These are phyloP conservation scores for Globisporangium abappressorium DNA, from an alignment of 352 stramenopile genomes.

Conservation along the genomic window DNA sequence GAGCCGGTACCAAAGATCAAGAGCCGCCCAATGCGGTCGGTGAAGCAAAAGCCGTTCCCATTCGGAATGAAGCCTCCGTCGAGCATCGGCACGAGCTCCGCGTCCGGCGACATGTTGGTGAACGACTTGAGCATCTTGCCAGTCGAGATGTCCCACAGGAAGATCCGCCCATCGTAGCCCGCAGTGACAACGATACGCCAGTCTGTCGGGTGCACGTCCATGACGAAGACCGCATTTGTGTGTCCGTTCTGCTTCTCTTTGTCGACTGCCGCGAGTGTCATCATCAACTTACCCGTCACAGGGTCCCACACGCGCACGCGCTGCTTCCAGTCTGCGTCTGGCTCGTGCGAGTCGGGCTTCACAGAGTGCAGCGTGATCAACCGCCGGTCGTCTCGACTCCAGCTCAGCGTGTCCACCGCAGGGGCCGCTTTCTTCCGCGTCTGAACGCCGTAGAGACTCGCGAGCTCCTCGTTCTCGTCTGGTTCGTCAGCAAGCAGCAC, in stretches of 20 bases:
- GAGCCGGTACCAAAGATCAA: conserved; percentile 79
- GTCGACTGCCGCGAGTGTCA: conserved; percentile 60
- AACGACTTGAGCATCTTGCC: conserved; percentile 64
- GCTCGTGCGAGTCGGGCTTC: conserved; percentile 49
- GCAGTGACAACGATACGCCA: conserved; percentile 75
- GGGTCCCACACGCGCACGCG: conserved; percentile 70
- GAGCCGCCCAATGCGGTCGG: conserved; percentile 76
- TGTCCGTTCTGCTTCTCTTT: conserved; percentile 61
- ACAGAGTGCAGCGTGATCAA: conserved; percentile 71
- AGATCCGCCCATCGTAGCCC: conserved; percentile 81
- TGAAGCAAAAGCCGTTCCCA: conserved; percentile 72
- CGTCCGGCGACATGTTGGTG: conserved; percentile 53
- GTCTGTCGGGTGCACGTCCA: conserved; percentile 73
- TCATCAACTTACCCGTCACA: conserved; percentile 41
- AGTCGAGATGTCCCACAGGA: conserved; percentile 80
- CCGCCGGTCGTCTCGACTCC: conserved; percentile 57
- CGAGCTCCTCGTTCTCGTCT: conserved; percentile 41
- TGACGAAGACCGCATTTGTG: conserved; percentile 76
- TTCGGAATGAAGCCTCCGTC: conserved; percentile 73
- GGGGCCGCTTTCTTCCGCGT: conserved; percentile 38
- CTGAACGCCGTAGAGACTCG: conserved; percentile 42
- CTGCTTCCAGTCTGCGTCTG: conserved; percentile 51
- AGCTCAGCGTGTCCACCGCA: conserved; percentile 62
- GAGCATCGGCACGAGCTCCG: conserved; percentile 63
- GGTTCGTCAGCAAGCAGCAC: conserved; percentile 50